These are phyloP conservation scores for Actinomortierella ambigua DNA, from an alignment of 371 early-diverging fungal genomes.

Conservation along the genomic window DNA sequence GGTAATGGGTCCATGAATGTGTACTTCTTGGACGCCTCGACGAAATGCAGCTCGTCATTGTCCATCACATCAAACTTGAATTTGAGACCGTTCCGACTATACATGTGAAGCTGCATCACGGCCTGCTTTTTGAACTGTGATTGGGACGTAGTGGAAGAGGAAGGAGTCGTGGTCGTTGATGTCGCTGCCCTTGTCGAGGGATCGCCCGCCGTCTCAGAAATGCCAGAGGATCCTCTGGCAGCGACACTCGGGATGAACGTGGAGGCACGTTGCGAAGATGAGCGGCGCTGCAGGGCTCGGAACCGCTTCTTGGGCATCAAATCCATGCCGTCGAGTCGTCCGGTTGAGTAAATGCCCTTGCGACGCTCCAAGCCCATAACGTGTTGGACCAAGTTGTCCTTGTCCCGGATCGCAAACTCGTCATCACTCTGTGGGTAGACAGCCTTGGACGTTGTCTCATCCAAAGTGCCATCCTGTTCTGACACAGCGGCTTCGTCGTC, in stretches of 20 bases:
- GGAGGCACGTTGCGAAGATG: slow-evolving; percentile 4
- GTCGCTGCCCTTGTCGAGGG: no score
- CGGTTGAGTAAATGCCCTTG: slow-evolving; percentile 34
- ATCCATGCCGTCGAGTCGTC: slow-evolving; percentile 28
- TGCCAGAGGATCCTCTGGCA: background rate
- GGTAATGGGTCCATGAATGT: slow-evolving; percentile 45
- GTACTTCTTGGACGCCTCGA: slow-evolving; percentile 45
- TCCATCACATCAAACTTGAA: slow-evolving; percentile 48
- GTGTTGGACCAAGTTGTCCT: slow-evolving; percentile 15
- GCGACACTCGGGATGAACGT: background rate
- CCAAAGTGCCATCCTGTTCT: background rate
- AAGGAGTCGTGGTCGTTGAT: slow-evolving; percentile 1
- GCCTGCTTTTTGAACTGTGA: slow-evolving; percentile 38
- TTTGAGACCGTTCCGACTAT: slow-evolving; percentile 45
- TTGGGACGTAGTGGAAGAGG: background rate
- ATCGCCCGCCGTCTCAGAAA: no score
- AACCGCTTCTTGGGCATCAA: slow-evolving; percentile 28
- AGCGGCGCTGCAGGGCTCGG: slow-evolving; percentile 15
- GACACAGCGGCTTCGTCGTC: no score
- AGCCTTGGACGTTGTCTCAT: background rate
- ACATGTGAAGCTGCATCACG: slow-evolving; percentile 34
- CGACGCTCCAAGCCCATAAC: slow-evolving; percentile 15
- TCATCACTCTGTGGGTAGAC: slow-evolving; percentile 27
- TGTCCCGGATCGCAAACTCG: slow-evolving; percentile 42
- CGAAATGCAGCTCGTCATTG: slow-evolving; percentile 43